These are phyloP conservation scores for Penicillium sp. DNA, from an alignment of 2,329 filamentous ascomycete species.

Conservation along the genomic window DNA sequence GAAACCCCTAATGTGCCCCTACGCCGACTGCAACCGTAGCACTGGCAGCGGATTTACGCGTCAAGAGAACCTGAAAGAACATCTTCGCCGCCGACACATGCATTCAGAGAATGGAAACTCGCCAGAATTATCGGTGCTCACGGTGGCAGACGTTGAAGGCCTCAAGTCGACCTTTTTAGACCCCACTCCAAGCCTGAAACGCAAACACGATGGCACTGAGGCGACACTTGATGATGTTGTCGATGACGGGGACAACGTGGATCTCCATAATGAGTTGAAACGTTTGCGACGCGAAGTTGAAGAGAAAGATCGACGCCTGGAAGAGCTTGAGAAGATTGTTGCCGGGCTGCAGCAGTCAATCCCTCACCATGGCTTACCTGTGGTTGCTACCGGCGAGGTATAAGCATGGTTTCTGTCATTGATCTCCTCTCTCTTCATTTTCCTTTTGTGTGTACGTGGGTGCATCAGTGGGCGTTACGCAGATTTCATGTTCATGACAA, in stretches of 20 bases:
- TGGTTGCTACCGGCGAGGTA: slow-evolving; percentile 12
- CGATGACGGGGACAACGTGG: slow-evolving; percentile 39
- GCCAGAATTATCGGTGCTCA: slow-evolving; percentile 28
- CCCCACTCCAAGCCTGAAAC: slow-evolving; percentile 27
- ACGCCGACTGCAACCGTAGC: slow-evolving; percentile 82
- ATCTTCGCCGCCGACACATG: slow-evolving; percentile 83
- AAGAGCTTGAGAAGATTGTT: slow-evolving; percentile 39
- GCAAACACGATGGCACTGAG: slow-evolving; percentile 20
- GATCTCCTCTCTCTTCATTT: neutral
- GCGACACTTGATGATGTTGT: slow-evolving; percentile 23
- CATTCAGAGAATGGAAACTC: slow-evolving; percentile 36
- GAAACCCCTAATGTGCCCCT: slow-evolving; percentile 81
- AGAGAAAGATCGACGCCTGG: slow-evolving; percentile 46
- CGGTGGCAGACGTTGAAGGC: slow-evolving; percentile 27
- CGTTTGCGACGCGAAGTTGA: slow-evolving; percentile 63
- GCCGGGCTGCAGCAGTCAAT: slow-evolving; percentile 34
- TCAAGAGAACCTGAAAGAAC: slow-evolving; percentile 90
- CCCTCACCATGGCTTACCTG: slow-evolving; percentile 22
- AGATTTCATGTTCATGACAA: slow-evolving; percentile 5
- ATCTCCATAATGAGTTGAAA: slow-evolving; percentile 62
- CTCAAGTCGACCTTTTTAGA: slow-evolving; percentile 26
- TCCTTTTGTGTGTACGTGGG: neutral
- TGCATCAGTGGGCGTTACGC: slow-evolving; percentile 9
- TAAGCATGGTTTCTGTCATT: neutral
- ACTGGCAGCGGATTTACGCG: slow-evolving; percentile 86